These are phyloP conservation scores for Nannochloropsis granulata DNA, from an alignment of 108 stramenopile species.

Conservation along the genomic window DNA sequence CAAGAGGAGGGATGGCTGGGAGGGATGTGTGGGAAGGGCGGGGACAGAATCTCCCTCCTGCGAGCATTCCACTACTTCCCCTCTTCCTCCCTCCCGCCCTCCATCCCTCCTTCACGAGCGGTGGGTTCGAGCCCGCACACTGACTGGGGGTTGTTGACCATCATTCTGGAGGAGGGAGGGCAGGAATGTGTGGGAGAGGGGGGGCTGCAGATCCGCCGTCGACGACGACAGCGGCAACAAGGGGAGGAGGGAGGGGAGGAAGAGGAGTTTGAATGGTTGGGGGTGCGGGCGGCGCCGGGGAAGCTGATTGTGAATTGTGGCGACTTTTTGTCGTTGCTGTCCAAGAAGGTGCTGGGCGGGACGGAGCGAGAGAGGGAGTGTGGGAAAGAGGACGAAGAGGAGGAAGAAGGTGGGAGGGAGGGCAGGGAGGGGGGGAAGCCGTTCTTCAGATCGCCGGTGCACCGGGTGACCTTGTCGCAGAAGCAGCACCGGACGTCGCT, in stretches of 20 bases:
- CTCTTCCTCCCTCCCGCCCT: neutral
- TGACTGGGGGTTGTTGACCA: neutral
- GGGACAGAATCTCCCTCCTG: neutral
- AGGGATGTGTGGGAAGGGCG: neutral
- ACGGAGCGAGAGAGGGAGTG: no score
- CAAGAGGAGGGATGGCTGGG: neutral
- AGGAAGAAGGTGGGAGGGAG: no score
- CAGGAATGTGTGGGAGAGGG: neutral
- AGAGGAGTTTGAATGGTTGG: neutral
- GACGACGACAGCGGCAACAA: neutral
- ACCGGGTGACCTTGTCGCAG: neutral
- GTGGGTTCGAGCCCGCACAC: neutral
- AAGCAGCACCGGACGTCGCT: neutral
- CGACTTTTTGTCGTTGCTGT: no score
- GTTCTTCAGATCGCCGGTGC: neutral
- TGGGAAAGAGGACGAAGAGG: no score
- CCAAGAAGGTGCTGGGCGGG: no score
- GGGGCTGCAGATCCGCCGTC: neutral
- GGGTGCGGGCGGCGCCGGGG: neutral
- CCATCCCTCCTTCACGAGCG: neutral
- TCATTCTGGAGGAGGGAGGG: neutral
- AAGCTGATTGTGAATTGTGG: neutral
- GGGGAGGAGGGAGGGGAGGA: neutral
- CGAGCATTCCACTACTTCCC: neutral
- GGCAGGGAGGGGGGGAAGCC: neutral